A percentile compares a stretch with the other conserved stretches of the same genome.
Conservation (phyloP, 2,329 filamentous ascomycete genomes). For the Myriosclerotinia duriaeana region DNA sequence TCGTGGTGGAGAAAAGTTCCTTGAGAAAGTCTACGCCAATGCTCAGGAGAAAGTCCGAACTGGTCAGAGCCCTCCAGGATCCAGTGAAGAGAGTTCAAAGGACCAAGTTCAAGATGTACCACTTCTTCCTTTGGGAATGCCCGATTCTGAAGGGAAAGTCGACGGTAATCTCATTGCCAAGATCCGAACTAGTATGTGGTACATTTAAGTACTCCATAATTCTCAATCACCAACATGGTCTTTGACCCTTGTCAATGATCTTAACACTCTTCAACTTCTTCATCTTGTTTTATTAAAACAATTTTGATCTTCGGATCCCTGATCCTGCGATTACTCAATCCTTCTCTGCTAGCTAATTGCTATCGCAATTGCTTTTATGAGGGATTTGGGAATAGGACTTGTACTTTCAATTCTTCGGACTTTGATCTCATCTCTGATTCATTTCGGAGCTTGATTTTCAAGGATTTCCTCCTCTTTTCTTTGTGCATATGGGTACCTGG, state of each 20-base stretch:
- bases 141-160: conserved; percentile 20
- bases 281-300: conserved; percentile 29
- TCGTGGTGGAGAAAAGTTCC: conserved; percentile 46
- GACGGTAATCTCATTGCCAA: conserved; percentile 23
- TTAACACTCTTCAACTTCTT: conserved; percentile 28
- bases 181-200: conserved; percentile 41
- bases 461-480: neutral
- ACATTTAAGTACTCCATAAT: conserved; percentile 33
- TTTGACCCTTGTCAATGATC: conserved; percentile 29
- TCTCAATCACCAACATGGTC: conserved; percentile 19
- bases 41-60: conserved; percentile 27
- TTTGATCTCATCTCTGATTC: conserved; percentile 15
- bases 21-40: conserved; percentile 33
- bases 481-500: neutral
- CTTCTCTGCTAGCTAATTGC: conserved; percentile 7
- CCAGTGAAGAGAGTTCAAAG: conserved; percentile 30
- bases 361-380: neutral
- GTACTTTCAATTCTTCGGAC: conserved; percentile 30
- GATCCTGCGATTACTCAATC: conserved; percentile 11
- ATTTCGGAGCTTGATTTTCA: neutral
- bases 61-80: conserved; percentile 26
- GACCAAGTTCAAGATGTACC: conserved; percentile 29
- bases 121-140: conserved; percentile 35
- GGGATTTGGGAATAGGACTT: conserved; percentile 25
- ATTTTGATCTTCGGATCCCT: conserved; percentile 30